phyloP scores from a whole-genome alignment of 257 asterid genomes.

The Nicotiana otophora region DNA sequence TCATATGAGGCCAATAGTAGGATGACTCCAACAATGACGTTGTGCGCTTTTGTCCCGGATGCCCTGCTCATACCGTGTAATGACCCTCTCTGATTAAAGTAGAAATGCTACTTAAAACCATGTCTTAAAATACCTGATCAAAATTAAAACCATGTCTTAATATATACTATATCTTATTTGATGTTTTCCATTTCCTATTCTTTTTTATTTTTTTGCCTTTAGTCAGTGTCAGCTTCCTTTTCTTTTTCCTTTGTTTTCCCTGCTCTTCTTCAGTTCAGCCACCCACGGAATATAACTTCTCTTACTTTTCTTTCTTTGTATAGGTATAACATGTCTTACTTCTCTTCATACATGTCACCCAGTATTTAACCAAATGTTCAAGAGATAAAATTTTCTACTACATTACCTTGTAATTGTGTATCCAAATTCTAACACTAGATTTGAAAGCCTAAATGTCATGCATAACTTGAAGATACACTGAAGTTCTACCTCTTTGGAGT shows the following conservation, averaged over 20 bases:
- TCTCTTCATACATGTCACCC: not conserved
- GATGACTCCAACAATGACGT: no score
- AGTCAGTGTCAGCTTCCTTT: not conserved
- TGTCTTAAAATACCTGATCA: not conserved
- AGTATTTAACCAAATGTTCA: not conserved
- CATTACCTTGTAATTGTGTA: not conserved
- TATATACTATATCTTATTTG: not conserved
- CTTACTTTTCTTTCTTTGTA: not conserved
- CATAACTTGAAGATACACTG: not conserved
- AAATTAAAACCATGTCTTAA: not conserved
- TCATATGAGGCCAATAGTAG: not conserved
- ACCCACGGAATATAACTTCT: not conserved
- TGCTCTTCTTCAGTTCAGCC: not conserved
- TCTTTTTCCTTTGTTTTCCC: not conserved
- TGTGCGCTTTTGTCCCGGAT: not conserved
- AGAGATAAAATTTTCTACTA: not conserved
- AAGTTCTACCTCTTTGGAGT: not conserved
- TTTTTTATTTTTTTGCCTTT: not conserved
- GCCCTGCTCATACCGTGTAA: not conserved
- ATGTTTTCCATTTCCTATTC: not conserved
- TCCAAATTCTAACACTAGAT: conserved; percentile 8
- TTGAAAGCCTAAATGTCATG: not conserved
- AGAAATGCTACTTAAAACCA: not conserved
- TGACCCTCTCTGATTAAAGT: not conserved
- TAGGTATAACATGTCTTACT: not conserved